Percentiles rank a stretch among this genome's conserved stretches.
Conservation (phyloP, 768 basidiomycete genomes). For the Scleroderma bovista region DNA sequence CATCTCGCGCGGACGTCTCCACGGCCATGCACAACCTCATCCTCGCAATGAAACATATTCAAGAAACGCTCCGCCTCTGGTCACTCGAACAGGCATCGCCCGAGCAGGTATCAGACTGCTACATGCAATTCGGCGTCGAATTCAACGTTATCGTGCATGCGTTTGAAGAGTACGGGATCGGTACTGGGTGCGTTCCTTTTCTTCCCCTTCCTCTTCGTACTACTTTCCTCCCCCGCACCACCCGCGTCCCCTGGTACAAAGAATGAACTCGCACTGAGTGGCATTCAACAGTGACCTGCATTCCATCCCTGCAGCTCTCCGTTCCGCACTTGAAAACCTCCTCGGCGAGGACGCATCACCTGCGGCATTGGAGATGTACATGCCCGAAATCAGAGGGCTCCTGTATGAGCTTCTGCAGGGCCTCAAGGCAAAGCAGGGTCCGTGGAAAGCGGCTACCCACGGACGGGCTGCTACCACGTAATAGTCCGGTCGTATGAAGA, state of each 20-base stretch:
- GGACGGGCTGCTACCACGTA: background rate
- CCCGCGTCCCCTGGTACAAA: background rate
- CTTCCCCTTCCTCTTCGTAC: background rate
- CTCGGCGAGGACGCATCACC: conserved; percentile 38
- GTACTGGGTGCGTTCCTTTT: conserved; percentile 56
- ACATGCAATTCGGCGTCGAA: conserved; percentile 83
- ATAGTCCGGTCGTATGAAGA: no score
- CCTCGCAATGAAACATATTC: conserved; percentile 76
- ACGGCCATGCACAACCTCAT: conserved; percentile 63
- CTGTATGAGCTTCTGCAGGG: conserved; percentile 37
- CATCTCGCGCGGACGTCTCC: conserved; percentile 42
- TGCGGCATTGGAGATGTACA: conserved; percentile 29
- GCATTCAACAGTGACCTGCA: conserved; percentile 32
- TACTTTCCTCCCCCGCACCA: background rate
- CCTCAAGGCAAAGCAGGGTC: conserved; percentile 36
- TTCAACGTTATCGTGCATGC: conserved; percentile 78
- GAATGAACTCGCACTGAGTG: background rate
- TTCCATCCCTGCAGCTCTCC: conserved; percentile 33
- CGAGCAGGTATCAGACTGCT: conserved; percentile 79
- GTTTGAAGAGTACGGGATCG: conserved; percentile 68
- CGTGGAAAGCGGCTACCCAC: conserved; percentile 18
- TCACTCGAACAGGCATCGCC: conserved; percentile 52
- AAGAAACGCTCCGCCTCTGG: conserved; percentile 71
- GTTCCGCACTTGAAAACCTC: conserved; percentile 37
- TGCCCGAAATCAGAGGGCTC: conserved; percentile 33